Evolutionary conservation across 2,329 filamentous ascomycete genomes (phyloP), one percentile per base, ranked within the genome.

Genomic region (Aspergillus pseudoglaucus): DNA sequence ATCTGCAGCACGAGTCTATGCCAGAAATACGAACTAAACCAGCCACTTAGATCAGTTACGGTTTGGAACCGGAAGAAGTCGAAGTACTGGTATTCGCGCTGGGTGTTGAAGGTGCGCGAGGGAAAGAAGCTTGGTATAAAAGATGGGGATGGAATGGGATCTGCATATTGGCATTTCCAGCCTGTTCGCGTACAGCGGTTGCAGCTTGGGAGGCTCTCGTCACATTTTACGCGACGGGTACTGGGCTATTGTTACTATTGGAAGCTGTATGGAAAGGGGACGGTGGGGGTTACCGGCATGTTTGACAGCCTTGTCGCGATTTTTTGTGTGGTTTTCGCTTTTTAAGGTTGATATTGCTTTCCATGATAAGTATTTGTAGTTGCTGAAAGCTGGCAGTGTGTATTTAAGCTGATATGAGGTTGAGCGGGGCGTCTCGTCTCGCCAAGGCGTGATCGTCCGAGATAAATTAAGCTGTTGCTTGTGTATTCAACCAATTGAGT

Each of bases 11-110:
- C 39, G n/a, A 42, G 25, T 7, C 40, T 42, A n/a, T 42, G 40
- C 40, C 40, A 42, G 14, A 42, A 42, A 27, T 42, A 42, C 18
- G 40, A 42, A 9, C 20, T 42, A 18, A 42, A 42, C 40, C 40
- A 42, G 22, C 40, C 40, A 15, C 32, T 35, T 2, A 35, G 30
- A 35, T 35, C 14, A n/a, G 32, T 35, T n/a, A 35, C 32, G 32
- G 32, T 35, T 4, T 35, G 32, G 32, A 35, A 35, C 32, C 32
- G 14, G 15, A 35, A 35, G 14, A 35, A 35, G 32, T 35, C 32
- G n/a, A 35, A 35, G 32, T n/a, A 35, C 15, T 35, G 32, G 14
- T 35, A 35, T 8, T 35, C 32, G 4, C 32, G 32, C 32, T 15
- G n/a, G 14, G 3, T 35, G 14, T 15, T 9, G 32, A 35, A 35